Base-by-base conservation (phyloP, 345 rosid genomes). In the Linum tenue region DNA sequence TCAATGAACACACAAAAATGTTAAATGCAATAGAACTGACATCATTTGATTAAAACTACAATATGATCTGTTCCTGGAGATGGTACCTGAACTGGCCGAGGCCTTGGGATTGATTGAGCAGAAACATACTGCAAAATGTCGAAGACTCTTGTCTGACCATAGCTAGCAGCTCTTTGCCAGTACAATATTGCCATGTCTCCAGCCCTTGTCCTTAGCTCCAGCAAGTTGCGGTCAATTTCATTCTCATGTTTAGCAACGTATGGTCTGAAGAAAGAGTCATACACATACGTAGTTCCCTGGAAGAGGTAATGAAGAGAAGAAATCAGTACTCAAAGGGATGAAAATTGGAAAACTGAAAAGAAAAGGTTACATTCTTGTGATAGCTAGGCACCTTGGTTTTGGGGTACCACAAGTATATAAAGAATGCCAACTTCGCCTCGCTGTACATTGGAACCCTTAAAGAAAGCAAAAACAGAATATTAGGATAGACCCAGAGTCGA, bases 381-480 rank as follows among this genome's bases (percentile, higher is more conserved):
- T 12, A 63, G 16, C 11, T 36, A 31, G 68, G 3, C 70, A 94
- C 99, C 95, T 67, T 79, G 3, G 92, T 84, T 76, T 87, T 88
- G 0, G 97, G 96, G 69, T 83, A 83, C 99, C 99, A 91, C 55
- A 94, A 75, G 79, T 87, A 91, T 71, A 94, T 77, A 56, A 85
- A 74, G 37, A 91, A 78, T 37, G 87, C 83, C 62, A 94, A 81
- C 82, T 94, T 94, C 74, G 84, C 67, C 71, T 90, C 96, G 12
- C 88, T 84, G 67, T 91, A 88, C 80, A 94, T 77, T 3, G 99
- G 97, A 65, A 88, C 69, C 99, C 97, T 94, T 72, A 67, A 73
- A 22, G 35, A 64, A 35, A 71, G 55, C 64, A 14, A 63, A 69
- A 15, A 62, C 3, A 56, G 43, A 9, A 17, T 62, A 69, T 65